phyloP scores from a whole-genome alignment of 805 yeast genomes.

The Pichia pseudocactophila region DNA sequence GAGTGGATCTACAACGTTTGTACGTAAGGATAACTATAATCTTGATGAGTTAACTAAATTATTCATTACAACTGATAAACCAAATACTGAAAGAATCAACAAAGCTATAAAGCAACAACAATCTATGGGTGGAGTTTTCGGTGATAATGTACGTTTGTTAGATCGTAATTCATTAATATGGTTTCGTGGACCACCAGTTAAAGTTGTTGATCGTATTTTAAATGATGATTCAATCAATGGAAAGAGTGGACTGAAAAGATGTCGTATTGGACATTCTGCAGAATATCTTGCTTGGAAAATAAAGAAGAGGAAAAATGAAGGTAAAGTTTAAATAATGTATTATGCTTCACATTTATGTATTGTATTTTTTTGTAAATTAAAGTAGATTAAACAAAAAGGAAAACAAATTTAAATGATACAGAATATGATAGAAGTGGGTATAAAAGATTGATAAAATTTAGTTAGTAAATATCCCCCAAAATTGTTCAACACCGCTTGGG shows the following conservation, averaged over 20 bases:
- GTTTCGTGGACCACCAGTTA: slow-evolving; percentile 61
- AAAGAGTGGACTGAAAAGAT: slow-evolving; percentile 21
- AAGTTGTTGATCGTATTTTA: slow-evolving; percentile 32
- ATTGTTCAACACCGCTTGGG: slow-evolving; percentile 48
- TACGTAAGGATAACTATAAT: slow-evolving; percentile 26
- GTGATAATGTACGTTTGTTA: slow-evolving; percentile 2
- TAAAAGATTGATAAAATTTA: not conserved
- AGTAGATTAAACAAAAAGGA: too few relatives aligned
- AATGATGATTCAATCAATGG: slow-evolving; percentile 16
- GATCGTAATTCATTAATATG: slow-evolving; percentile 39
- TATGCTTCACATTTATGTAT: too few relatives aligned
- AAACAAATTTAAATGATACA: too few relatives aligned
- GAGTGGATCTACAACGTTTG: slow-evolving; percentile 27
- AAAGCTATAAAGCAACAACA: not conserved
- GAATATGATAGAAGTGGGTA: not conserved
- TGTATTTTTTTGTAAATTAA: too few relatives aligned
- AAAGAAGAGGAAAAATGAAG: slow-evolving; percentile 4
- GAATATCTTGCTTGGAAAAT: slow-evolving; percentile 57
- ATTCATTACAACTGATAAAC: slow-evolving; percentile 6
- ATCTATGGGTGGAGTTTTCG: not conserved
- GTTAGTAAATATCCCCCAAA: slow-evolving; percentile 42
- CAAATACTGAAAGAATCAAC: slow-evolving; percentile 1
- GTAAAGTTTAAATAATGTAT: not conserved
- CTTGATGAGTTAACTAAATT: slow-evolving; percentile 22
- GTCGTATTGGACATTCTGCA: slow-evolving; percentile 62